Conservation (phyloP, 176 grass and related monocot genomes). For the Canna indica region DNA sequence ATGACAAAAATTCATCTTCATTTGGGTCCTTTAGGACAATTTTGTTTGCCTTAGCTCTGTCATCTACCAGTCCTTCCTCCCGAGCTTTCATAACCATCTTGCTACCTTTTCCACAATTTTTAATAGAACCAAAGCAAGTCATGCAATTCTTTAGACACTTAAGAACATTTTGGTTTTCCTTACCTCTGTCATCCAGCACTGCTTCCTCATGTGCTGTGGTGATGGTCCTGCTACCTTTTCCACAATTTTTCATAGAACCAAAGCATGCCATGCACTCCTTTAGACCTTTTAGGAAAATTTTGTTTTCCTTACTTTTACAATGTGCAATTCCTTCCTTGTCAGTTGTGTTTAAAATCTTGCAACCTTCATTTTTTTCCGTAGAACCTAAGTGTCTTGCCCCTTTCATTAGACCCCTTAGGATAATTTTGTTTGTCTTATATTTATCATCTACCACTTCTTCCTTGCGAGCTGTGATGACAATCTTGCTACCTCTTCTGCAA, state of each 20-base stretch:
- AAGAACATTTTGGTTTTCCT: neutral
- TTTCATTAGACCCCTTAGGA: slow-evolving; percentile 4
- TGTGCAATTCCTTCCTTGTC: slow-evolving; percentile 4
- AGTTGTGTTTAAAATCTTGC: slow-evolving; percentile 25
- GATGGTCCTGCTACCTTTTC: slow-evolving; percentile 20
- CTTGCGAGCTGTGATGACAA: too few relatives aligned
- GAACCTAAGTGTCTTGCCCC: too few relatives aligned
- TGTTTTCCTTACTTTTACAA: neutral
- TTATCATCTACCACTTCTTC: neutral
- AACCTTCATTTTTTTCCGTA: slow-evolving; percentile 12
- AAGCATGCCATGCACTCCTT: too few relatives aligned
- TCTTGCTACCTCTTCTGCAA: too few relatives aligned
- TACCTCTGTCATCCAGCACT: neutral
- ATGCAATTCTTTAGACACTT: slow-evolving; percentile 3
- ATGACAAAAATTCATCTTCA: neutral
- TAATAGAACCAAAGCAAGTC: neutral
- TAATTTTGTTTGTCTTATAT: neutral
- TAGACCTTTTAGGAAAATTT: slow-evolving; percentile 7
- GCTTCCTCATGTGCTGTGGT: slow-evolving; percentile 17
- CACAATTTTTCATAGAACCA: too few relatives aligned
- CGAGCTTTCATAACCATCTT: slow-evolving; percentile 26
- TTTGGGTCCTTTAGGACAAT: slow-evolving; percentile 3
- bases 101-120: slow-evolving; percentile 17
- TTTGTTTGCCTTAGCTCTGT: neutral
- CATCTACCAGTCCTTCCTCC: slow-evolving; percentile 1